phyloP scores from a whole-genome alignment of 352 stramenopile genomes.

The Phytophthora sansomeana region DNA sequence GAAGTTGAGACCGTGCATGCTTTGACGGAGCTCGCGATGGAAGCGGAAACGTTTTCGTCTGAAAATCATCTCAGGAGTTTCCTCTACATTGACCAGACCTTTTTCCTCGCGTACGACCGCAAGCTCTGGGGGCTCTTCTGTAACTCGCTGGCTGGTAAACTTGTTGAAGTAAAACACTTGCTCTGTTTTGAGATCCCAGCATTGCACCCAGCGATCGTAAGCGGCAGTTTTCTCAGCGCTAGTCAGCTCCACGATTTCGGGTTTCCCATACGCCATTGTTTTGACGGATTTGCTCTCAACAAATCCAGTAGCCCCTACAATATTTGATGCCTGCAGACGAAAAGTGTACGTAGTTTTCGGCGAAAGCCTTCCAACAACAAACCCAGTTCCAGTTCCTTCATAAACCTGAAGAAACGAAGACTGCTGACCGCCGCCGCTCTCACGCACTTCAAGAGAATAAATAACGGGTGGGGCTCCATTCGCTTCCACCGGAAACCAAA shows the following conservation, averaged over 20 bases:
- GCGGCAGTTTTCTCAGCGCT: constrained; percentile 43
- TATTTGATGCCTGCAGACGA: constrained; percentile 75
- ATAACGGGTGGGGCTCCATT: constrained; percentile 68
- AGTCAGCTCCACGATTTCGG: constrained; percentile 76
- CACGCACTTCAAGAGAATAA: constrained; percentile 68
- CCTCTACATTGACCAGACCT: constrained; percentile 54
- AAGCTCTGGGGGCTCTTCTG: constrained; percentile 63
- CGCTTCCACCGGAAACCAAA: constrained; percentile 67
- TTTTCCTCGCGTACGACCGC: constrained; percentile 45
- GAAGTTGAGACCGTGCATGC: constrained; percentile 43
- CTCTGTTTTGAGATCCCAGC: constrained; percentile 87
- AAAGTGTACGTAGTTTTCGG: constrained; percentile 69
- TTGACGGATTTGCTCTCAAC: constrained; percentile 70
- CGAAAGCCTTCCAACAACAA: constrained; percentile 55
- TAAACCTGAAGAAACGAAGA: constrained; percentile 60
- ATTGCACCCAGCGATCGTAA: constrained; percentile 84
- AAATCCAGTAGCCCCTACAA: constrained; percentile 63
- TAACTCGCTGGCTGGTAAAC: constrained; percentile 77
- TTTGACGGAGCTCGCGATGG: constrained; percentile 73
- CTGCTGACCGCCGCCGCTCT: constrained; percentile 37
- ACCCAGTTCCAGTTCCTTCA: constrained; percentile 69
- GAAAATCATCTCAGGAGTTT: constrained; percentile 85
- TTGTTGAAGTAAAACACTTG: constrained; percentile 93
- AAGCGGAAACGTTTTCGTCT: constrained; percentile 89
- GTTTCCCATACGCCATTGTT: constrained; percentile 62